Base-by-base conservation (phyloP, 805 yeast species). In the Groenewaldozyma tartarivorans region DNA sequence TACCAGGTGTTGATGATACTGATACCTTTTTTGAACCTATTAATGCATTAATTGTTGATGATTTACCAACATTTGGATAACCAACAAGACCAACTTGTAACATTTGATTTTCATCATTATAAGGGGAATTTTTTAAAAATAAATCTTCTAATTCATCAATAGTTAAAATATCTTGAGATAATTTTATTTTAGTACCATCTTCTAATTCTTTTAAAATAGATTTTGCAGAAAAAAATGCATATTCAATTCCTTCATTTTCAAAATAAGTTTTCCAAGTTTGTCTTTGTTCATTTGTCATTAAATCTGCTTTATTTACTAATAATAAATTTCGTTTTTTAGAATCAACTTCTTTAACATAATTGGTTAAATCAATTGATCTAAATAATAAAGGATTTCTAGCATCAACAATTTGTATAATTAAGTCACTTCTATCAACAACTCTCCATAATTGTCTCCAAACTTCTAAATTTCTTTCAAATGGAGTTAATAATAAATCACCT, bases 371-470 rank as follows among this genome's bases (percentile, higher is more conserved):
- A 20, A 74, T 74, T 1, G 96, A 87, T 58, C 97, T 74, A 67
- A 86, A 92, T 45, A 86, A 68, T 44, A 88, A 64, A 4, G 98
- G 98, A 57, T 85, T 87, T 63, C 98, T 74, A 9, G 96, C 97
- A 66, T 92, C 98, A 21, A 92, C 97, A 66, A 92, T 92, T 60
- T 92, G 98, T 4, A 92, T 96, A 31, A 92, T 77, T 53, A 92
- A 69, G 61, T 90, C 96, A 19, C 92, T 84, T 57, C 97, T 76
- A 62, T 92, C 98, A 19, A 87, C 83, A 34, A 92, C 98, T 64
- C 98, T 75, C 98, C 98, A 92, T 49, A 92, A 68, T 64, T 92
- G 98, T 58, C 92, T 79, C 98, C 98, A 92, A 44, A 92, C 96
- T 69, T 90, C 96, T 48, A 92, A 69, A 60, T 92, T 92, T 67